Conservation (phyloP, 768 basidiomycete genomes). For the Pulveroboletus sp. region DNA sequence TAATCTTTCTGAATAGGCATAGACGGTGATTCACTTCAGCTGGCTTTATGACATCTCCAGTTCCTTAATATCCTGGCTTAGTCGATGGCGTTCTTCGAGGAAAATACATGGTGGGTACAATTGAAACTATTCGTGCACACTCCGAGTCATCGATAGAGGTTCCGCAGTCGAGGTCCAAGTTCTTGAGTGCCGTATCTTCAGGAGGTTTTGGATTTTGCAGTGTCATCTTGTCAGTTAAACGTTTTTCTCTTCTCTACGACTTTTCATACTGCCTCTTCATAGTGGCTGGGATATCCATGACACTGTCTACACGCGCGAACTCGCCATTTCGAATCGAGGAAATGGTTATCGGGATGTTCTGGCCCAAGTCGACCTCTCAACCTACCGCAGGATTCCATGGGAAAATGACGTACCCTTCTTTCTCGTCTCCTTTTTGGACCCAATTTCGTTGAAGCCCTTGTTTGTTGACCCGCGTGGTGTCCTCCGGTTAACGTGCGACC, state of each 20-base stretch:
- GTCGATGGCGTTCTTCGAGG: conserved; percentile 93
- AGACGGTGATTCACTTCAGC: conserved; percentile 51
- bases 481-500: conserved; percentile 54
- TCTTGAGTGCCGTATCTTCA: conserved; percentile 71
- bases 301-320: conserved; percentile 74
- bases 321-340: conserved; percentile 83
- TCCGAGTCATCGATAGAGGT: conserved; percentile 8
- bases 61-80: conserved; percentile 28
- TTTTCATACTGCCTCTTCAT: not conserved
- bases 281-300: conserved; percentile 96
- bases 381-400: conserved; percentile 88
- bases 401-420: conserved; percentile 92
- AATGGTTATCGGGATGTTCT: conserved; percentile 92
- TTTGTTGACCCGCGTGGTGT: conserved; percentile 85
- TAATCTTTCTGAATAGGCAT: conserved; percentile 39
- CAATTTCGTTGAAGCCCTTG: conserved; percentile 74
- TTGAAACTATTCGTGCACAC: not conserved
- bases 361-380: conserved; percentile 82
- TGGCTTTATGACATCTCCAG: not conserved
- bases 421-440: conserved; percentile 85
- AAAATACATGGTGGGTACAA: conserved; percentile 74
- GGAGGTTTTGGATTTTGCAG: conserved; percentile 93
- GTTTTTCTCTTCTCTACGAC: not conserved
- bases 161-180: conserved; percentile 82
- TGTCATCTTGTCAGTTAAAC: conserved; percentile 73